These are phyloP conservation scores for Leccinum pallidistipes DNA, from an alignment of 1,284 basidiomycete species.

Conservation along the genomic window DNA sequence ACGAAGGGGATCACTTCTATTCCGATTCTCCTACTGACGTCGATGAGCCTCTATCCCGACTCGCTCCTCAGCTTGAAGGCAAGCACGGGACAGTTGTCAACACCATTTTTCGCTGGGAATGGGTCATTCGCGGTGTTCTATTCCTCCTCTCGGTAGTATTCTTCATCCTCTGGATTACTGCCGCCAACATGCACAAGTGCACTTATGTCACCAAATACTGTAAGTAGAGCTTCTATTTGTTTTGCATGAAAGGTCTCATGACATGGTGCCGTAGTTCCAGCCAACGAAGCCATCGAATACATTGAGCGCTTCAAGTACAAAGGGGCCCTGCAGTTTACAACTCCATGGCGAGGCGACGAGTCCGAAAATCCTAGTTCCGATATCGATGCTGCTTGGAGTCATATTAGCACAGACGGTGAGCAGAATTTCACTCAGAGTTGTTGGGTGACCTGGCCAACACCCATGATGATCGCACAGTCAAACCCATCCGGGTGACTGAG, in stretches of 20 bases:
- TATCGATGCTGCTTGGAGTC: slow-evolving; percentile 14
- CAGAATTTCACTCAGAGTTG: neutral
- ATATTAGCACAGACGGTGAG: slow-evolving; percentile 5
- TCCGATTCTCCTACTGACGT: too few species aligned
- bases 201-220: too few species aligned
- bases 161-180: too few species aligned
- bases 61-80: neutral
- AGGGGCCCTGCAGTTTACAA: neutral
- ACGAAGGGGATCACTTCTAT: too few species aligned
- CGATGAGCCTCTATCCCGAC: too few species aligned
- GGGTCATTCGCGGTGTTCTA: slow-evolving; percentile 1
- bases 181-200: too few species aligned
- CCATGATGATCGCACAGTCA: neutral
- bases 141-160: too few species aligned
- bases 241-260: too few species aligned
- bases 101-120: slow-evolving; percentile 2
- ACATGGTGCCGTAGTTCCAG: too few species aligned
- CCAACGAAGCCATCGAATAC: too few species aligned
- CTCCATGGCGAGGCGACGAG: slow-evolving; percentile 1
- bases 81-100: too few species aligned
- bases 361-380: slow-evolving; percentile 8
- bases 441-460: neutral
- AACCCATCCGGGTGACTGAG: slow-evolving; percentile 4
- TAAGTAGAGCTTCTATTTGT: too few species aligned
- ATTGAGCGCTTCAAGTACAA: neutral